phyloP scores from a whole-genome alignment of 139 green algal species.

The Limnomonas spitsbergensis region DNA sequence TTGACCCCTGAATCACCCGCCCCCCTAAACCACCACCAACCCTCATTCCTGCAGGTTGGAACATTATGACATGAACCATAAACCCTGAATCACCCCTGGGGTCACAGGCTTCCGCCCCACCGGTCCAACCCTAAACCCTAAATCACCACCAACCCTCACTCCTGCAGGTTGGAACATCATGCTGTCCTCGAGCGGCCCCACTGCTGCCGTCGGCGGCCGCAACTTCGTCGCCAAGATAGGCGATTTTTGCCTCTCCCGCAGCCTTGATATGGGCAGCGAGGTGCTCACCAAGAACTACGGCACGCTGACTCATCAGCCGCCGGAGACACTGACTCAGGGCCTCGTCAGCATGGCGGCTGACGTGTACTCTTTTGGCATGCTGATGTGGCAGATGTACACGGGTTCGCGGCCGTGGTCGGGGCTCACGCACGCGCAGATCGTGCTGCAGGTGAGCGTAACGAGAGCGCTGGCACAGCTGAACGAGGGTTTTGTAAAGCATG shows the following conservation, averaged over 20 bases:
- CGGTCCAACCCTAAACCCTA: no score
- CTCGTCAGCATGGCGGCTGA: constrained; percentile 14
- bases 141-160: no score
- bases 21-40: no score
- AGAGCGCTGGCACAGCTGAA: not conserved
- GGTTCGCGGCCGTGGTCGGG: constrained; percentile 52
- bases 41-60: no score
- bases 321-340: constrained; percentile 34
- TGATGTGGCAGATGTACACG: constrained; percentile 61
- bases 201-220: constrained; percentile 14
- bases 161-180: constrained; percentile 70
- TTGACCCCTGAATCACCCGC: no score
- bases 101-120: no score
- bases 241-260: constrained; percentile 67
- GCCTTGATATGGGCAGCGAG: constrained; percentile 29
- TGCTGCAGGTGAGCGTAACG: not conserved
- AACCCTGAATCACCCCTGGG: no score
- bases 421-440: constrained; percentile 35
- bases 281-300: constrained; percentile 43
- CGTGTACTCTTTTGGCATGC: constrained; percentile 44
- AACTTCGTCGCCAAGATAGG: constrained; percentile 63
- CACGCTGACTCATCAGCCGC: constrained; percentile 37
- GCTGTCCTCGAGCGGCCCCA: constrained; percentile 20
- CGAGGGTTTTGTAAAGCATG: not conserved
- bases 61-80: no score